phyloP scores from a whole-genome alignment of 164 flowering plant genomes.

The Vitis labrusca region DNA sequence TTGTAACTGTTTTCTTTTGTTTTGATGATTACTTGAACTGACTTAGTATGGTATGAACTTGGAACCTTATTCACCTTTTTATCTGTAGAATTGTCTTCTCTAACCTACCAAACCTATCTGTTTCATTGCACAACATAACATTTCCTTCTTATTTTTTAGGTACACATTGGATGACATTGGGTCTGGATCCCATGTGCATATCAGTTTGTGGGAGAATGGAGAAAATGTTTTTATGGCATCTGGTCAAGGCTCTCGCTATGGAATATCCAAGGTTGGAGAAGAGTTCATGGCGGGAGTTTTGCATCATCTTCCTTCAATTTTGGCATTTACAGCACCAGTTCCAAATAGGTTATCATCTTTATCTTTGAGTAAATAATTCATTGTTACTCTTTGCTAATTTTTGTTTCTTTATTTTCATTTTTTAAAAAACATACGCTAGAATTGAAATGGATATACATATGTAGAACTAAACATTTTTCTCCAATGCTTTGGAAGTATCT shows the following conservation, averaged over 20 bases:
- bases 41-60: not conserved
- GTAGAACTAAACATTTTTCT: not conserved
- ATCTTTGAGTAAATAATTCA: not conserved
- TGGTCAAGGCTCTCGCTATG: constrained; percentile 48
- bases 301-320: constrained; percentile 80
- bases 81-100: not conserved
- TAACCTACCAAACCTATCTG: not conserved
- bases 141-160: constrained; percentile 34
- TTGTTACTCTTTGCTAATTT: not conserved
- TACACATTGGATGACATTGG: constrained; percentile 73
- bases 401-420: not conserved
- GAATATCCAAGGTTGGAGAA: constrained; percentile 79
- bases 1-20: not conserved
- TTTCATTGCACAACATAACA: not conserved
- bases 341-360: constrained; percentile 73
- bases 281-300: constrained; percentile 96
- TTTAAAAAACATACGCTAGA: not conserved
- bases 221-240: constrained; percentile 80
- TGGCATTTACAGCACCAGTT: constrained; percentile 88
- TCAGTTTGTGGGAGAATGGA: constrained; percentile 81
- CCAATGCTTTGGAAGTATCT: not conserved
- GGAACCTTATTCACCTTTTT: not conserved
- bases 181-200: constrained; percentile 94
- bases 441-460: not conserved
- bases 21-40: not conserved